Conservation (phyloP, 2,329 filamentous ascomycete genomes). For the Pseudogymnoascus sp. region DNA sequence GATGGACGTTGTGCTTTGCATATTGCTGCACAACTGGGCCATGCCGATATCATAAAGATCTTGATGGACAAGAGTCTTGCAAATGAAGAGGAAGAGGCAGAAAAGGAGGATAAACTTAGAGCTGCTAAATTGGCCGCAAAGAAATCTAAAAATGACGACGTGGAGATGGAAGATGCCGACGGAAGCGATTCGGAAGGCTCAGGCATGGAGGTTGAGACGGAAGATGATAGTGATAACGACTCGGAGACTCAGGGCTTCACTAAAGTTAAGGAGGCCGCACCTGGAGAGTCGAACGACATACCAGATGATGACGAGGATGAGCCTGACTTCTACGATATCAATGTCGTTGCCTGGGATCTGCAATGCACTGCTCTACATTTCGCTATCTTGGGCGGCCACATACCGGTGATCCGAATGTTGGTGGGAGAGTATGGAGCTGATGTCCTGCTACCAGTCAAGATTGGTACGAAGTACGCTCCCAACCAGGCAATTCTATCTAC, state of each 20-base stretch:
- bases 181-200: conserved; percentile 35
- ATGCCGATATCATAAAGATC: conserved; percentile 61
- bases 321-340: conserved; percentile 74
- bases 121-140: conserved; percentile 23
- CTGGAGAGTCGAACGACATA: conserved; percentile 29
- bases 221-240: conserved; percentile 34
- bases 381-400: conserved; percentile 68
- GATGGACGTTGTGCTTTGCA: conserved; percentile 82
- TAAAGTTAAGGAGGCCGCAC: conserved; percentile 31
- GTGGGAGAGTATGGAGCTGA: conserved; percentile 73
- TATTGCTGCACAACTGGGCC: conserved; percentile 66
- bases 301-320: conserved; percentile 57
- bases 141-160: conserved; percentile 25
- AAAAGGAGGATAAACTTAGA: conserved; percentile 45
- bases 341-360: conserved; percentile 74
- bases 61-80: conserved; percentile 67
- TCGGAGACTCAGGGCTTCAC: conserved; percentile 46
- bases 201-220: conserved; percentile 25
- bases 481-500: conserved; percentile 62
- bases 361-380: conserved; percentile 70
- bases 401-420: conserved; percentile 61
- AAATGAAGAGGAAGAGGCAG: conserved; percentile 64
- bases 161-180: conserved; percentile 31
- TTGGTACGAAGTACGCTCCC: conserved; percentile 39
- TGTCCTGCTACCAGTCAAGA: conserved; percentile 67